phyloP scores from a whole-genome alignment of 75 land plant genomes.

The Selaginella tamariscina region DNA sequence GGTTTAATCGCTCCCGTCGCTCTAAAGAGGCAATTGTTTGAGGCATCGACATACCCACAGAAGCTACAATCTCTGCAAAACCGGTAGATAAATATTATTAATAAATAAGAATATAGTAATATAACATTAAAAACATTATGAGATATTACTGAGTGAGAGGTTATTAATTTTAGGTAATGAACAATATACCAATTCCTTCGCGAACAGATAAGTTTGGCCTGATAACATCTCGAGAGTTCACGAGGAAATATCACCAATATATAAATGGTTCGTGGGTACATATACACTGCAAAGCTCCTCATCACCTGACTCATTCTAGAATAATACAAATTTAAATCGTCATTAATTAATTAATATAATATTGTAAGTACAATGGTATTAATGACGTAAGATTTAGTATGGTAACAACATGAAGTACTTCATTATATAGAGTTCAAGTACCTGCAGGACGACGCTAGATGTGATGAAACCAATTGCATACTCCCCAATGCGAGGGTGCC shows the following conservation, averaged over 20 bases:
- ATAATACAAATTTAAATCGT: not conserved
- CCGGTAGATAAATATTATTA: not conserved
- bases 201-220: conserved; percentile 67
- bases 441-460: conserved; percentile 54
- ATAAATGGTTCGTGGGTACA: conserved; percentile 80
- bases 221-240: conserved; percentile 58
- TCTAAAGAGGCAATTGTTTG: conserved; percentile 43
- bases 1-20: not conserved
- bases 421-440: conserved; percentile 13
- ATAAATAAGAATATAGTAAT: not conserved
- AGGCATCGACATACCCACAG: conserved; percentile 97
- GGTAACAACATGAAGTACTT: no score
- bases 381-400: no score
- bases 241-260: conserved; percentile 69
- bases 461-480: conserved; percentile 83
- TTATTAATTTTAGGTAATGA: not conserved
- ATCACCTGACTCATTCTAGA: conserved; percentile 53
- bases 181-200: conserved; percentile 65
- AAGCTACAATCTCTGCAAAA: conserved; percentile 76
- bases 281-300: conserved; percentile 81
- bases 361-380: not conserved
- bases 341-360: not conserved
- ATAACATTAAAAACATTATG: not conserved
- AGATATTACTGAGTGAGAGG: not conserved
- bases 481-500: conserved; percentile 76